phyloP scores from a whole-genome alignment of 192 early-diverging fungal genomes.

The Backusella westeae region DNA sequence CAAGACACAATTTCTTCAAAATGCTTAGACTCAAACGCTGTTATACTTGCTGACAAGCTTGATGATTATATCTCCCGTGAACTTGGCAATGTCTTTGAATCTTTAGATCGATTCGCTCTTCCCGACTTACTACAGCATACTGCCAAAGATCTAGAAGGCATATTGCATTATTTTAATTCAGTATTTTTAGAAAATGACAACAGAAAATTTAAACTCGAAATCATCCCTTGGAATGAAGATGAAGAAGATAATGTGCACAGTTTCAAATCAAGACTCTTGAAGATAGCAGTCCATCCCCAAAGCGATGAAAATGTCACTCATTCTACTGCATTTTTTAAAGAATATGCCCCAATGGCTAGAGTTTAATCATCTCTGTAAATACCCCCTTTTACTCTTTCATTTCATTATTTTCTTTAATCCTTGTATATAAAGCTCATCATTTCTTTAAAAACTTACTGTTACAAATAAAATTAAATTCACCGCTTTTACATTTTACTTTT shows the following conservation, averaged over 20 bases:
- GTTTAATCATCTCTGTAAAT: conserved; percentile 4
- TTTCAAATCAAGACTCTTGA: conserved; percentile 7
- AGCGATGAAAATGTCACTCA: conserved; percentile 6
- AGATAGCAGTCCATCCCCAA: background rate
- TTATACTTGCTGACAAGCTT: conserved; percentile 9
- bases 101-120: conserved; percentile 15
- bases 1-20: background rate
- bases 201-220: conserved; percentile 6
- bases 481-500: background rate
- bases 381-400: background rate
- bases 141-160: conserved; percentile 11
- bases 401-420: background rate
- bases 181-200: conserved; percentile 17
- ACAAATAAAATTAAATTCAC: background rate
- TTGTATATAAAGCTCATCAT: background rate
- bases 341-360: conserved; percentile 23
- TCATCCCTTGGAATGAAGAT: conserved; percentile 21
- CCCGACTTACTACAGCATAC: conserved; percentile 19
- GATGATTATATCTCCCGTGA: conserved; percentile 17
- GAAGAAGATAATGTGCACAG: background rate
- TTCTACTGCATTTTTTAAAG: conserved; percentile 14
- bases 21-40: conserved; percentile 14
- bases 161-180: conserved; percentile 26
- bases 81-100: conserved; percentile 19
- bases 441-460: background rate